A percentile compares a stretch with the other conserved stretches of the same genome.
Evolutionary conservation across 768 basidiomycete species (phyloP).

Genomic region (Polyporus arcularius): DNA sequence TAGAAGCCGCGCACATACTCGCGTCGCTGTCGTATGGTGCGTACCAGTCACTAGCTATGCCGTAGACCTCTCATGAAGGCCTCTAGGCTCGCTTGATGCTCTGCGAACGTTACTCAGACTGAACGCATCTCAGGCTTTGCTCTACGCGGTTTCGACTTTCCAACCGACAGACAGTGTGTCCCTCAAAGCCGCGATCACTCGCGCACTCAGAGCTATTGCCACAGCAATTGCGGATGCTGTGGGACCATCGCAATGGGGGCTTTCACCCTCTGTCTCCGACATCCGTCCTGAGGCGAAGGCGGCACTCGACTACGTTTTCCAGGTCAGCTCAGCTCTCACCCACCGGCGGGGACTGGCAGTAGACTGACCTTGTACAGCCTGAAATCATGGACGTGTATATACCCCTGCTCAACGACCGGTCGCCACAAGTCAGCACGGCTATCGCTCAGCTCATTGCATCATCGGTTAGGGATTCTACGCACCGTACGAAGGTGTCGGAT

Average conservation of each 20-base stretch:
- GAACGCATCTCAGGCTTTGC: constrained; percentile 59
- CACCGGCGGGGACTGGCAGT: background rate
- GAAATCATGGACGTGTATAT: constrained; percentile 68
- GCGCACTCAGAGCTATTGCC: constrained; percentile 62
- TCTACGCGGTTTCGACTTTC: constrained; percentile 61
- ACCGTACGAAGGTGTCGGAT: constrained; percentile 53
- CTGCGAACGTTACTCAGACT: constrained; percentile 56
- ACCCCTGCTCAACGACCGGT: constrained; percentile 54
- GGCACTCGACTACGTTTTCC: constrained; percentile 61
- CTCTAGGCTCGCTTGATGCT: constrained; percentile 60
- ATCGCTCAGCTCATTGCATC: constrained; percentile 62
- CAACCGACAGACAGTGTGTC: constrained; percentile 37
- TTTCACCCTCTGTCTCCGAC: constrained; percentile 42
- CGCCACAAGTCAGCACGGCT: constrained; percentile 44
- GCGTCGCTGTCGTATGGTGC: constrained; percentile 73
- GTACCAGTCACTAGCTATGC: background rate
- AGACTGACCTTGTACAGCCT: constrained; percentile 34
- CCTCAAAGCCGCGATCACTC: constrained; percentile 59
- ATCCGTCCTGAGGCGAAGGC: constrained; percentile 53
- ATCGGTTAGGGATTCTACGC: constrained; percentile 47
- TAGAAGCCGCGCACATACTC: constrained; percentile 75
- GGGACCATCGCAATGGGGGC: constrained; percentile 70
- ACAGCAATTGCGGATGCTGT: constrained; percentile 64
- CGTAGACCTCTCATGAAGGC: background rate
- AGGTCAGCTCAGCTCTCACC: constrained; percentile 38